A percentile compares a stretch with the other conserved stretches of the same genome.
These are phyloP conservation scores for Phytophthora vignae DNA, from an alignment of 352 stramenopile species.

Conservation along the genomic window DNA sequence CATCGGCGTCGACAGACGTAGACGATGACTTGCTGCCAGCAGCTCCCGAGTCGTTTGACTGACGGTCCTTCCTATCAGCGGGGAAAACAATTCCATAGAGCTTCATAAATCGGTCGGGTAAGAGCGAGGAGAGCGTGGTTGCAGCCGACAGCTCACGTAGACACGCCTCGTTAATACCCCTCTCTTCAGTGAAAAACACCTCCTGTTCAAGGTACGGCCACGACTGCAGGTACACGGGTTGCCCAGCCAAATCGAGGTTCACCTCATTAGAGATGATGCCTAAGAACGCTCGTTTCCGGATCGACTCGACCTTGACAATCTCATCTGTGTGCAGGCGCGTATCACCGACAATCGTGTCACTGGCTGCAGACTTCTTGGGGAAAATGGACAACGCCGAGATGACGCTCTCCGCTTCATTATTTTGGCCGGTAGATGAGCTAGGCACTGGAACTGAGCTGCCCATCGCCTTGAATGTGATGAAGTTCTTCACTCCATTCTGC, in stretches of 20 bases:
- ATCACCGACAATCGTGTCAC: constrained; percentile 23
- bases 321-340: constrained; percentile 51
- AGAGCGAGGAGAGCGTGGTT: constrained; percentile 49
- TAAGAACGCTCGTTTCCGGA: constrained; percentile 77
- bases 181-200: constrained; percentile 53
- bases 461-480: constrained; percentile 39
- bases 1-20: constrained; percentile 32
- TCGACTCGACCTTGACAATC: constrained; percentile 59
- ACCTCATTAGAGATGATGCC: constrained; percentile 49
- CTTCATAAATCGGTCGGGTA: constrained; percentile 64
- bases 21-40: not conserved
- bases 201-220: constrained; percentile 82
- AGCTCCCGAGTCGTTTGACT: constrained; percentile 18
- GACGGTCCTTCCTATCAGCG: constrained; percentile 43
- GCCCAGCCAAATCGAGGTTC: constrained; percentile 55
- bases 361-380: constrained; percentile 43
- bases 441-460: constrained; percentile 20
- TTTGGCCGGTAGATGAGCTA: constrained; percentile 19
- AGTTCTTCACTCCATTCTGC: constrained; percentile 19
- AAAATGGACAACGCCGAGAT: constrained; percentile 49
- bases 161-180: constrained; percentile 59
- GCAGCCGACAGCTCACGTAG: constrained; percentile 64
- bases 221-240: constrained; percentile 74
- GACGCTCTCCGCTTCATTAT: constrained; percentile 5
- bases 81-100: constrained; percentile 81